Conservation (phyloP, 306 rosid genomes). For the Hylodesmum podocarpum region DNA sequence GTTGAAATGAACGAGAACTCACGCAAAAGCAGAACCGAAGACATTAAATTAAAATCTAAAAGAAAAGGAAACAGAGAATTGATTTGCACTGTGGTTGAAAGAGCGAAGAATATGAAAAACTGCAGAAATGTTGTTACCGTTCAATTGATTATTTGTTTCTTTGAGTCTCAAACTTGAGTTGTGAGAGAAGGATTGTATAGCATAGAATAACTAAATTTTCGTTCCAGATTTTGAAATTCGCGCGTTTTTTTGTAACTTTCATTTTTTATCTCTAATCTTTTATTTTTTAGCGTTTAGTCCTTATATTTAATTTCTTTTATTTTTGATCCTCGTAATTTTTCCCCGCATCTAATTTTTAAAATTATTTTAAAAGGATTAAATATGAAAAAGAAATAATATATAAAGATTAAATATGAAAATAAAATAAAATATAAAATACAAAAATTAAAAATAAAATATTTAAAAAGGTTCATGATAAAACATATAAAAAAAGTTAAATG, state of each 20-base stretch:
- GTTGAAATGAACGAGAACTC: neutral
- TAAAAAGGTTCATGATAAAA: too few relatives aligned
- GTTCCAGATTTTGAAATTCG: conserved; percentile 20
- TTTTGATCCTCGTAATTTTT: too few relatives aligned
- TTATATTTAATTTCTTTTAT: too few relatives aligned
- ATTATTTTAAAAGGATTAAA: too few relatives aligned
- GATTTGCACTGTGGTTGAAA: conserved; percentile 1
- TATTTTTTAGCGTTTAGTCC: too few relatives aligned
- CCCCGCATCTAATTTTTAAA: too few relatives aligned
- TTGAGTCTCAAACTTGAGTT: neutral
- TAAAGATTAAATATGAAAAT: too few relatives aligned
- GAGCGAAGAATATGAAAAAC: neutral
- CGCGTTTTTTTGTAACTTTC: conserved; percentile 14
- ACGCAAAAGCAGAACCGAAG: neutral
- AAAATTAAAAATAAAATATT: too few relatives aligned
- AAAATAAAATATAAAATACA: too few relatives aligned
- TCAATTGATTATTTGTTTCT: neutral
- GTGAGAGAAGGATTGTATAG: neutral
- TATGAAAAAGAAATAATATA: too few relatives aligned
- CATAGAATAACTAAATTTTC: neutral
- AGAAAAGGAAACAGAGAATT: neutral
- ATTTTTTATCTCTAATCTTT: too few relatives aligned
- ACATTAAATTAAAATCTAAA: neutral
- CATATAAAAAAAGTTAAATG: too few relatives aligned
- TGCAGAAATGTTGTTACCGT: conserved; percentile 5